These are phyloP conservation scores for Phragmites australis DNA, from an alignment of 176 grass and related monocot genomes.

Conservation along the genomic window DNA sequence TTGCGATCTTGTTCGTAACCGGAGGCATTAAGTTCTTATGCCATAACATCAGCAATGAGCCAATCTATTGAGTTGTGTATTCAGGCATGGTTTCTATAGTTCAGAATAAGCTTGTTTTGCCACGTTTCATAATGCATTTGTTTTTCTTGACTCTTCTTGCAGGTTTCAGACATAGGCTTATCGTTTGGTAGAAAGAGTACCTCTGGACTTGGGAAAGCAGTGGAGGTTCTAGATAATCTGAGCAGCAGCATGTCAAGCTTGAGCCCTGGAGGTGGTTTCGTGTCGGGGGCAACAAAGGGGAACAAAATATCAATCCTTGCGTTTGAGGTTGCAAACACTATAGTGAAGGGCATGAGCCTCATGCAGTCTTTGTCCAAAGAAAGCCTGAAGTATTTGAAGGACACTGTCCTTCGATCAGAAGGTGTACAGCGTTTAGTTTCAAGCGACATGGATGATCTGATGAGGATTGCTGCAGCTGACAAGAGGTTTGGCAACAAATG, in stretches of 20 bases:
- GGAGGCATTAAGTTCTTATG: background rate
- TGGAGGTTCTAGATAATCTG: slow-evolving; percentile 76
- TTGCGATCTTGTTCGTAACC: background rate
- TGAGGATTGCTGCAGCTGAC: slow-evolving; percentile 61
- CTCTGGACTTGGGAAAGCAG: slow-evolving; percentile 74
- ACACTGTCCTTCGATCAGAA: slow-evolving; percentile 46
- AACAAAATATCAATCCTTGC: slow-evolving; percentile 67
- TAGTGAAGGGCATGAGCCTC: slow-evolving; percentile 57
- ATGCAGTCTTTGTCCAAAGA: slow-evolving; percentile 68
- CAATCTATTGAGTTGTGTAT: background rate
- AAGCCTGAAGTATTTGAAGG: slow-evolving; percentile 48
- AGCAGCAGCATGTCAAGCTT: slow-evolving; percentile 83
- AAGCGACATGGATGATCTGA: slow-evolving; percentile 38
- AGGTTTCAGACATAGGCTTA: slow-evolving; percentile 45
- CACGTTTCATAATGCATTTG: background rate
- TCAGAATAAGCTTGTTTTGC: background rate
- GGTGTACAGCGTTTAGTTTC: slow-evolving; percentile 57
- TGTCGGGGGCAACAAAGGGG: slow-evolving; percentile 47
- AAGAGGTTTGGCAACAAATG: slow-evolving; percentile 47
- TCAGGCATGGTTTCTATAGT: background rate
- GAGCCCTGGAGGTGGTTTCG: slow-evolving; percentile 59
- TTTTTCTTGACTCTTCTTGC: background rate
- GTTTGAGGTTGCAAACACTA: slow-evolving; percentile 90
- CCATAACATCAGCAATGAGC: background rate
- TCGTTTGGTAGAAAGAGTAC: slow-evolving; percentile 73